phyloP scores from a whole-genome alignment of 73 alveolate genomes.

The Halteria grandinella region DNA sequence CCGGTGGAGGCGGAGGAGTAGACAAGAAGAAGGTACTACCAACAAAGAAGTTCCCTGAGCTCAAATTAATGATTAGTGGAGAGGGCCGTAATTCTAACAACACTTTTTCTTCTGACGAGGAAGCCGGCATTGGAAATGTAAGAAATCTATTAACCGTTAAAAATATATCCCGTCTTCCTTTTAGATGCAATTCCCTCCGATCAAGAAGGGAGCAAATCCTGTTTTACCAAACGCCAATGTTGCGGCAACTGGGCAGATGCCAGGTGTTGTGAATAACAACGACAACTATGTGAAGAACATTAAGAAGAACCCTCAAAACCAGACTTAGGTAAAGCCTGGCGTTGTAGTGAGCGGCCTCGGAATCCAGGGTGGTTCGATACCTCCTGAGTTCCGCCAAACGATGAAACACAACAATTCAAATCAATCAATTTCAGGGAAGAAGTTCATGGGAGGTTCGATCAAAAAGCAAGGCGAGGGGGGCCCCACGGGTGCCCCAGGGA shows the following conservation, averaged over 20 bases:
- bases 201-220: constrained; percentile 26
- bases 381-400: constrained; percentile 56
- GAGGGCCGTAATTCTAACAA: constrained; percentile 39
- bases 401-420: constrained; percentile 59
- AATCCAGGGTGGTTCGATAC: constrained; percentile 31
- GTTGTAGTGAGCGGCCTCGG: constrained; percentile 51
- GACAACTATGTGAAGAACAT: constrained; percentile 47
- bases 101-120: constrained; percentile 45
- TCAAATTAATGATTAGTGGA: constrained; percentile 41
- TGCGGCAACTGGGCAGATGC: too few species aligned
- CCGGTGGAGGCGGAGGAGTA: too few species aligned
- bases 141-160: background rate
- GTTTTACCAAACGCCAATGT: background rate
- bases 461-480: too few species aligned
- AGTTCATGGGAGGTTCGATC: constrained; percentile 41
- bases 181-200: constrained; percentile 61
- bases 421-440: constrained; percentile 60
- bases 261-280: too few species aligned
- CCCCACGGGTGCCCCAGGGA: too few species aligned
- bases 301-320: constrained; percentile 60
- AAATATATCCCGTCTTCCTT: background rate
- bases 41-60: constrained; percentile 39
- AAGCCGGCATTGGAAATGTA: background rate
- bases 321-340: constrained; percentile 43
- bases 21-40: constrained; percentile 50